A percentile compares a stretch with the other conserved stretches of the same genome.
These are phyloP conservation scores for Takashimella tepidaria DNA, from an alignment of 1,284 basidiomycete genomes.

Conservation along the genomic window DNA sequence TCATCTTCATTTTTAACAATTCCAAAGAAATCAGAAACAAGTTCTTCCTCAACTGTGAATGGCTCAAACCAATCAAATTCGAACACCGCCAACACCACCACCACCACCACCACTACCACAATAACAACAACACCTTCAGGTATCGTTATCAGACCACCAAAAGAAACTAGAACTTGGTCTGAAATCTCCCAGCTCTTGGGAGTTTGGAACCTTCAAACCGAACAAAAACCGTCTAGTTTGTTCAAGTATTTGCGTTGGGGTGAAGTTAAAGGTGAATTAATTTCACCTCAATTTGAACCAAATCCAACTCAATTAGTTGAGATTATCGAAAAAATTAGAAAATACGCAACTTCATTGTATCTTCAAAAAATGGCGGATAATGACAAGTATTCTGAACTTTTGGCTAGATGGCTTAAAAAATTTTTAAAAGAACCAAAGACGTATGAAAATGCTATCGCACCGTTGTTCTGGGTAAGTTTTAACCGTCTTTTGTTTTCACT, in stretches of 20 bases:
- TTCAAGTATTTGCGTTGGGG: slow-evolving; percentile 26
- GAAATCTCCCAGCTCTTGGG: too few relatives aligned
- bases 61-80: not conserved
- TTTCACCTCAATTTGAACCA: slow-evolving; percentile 17
- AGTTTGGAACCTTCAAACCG: not conserved
- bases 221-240: slow-evolving; percentile 16
- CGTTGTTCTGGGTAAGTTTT: slow-evolving; percentile 7
- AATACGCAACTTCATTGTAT: slow-evolving; percentile 22
- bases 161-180: too few relatives aligned
- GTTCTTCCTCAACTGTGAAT: too few relatives aligned
- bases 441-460: slow-evolving; percentile 26
- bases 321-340: slow-evolving; percentile 19
- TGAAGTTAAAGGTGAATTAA: slow-evolving; percentile 2
- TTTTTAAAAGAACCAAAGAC: slow-evolving; percentile 18
- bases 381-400: slow-evolving; percentile 16
- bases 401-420: slow-evolving; percentile 23
- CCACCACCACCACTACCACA: not conserved
- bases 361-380: slow-evolving; percentile 29
- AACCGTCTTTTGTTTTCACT: too few relatives aligned
- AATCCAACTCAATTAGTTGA: slow-evolving; percentile 21
- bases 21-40: too few relatives aligned
- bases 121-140: too few relatives aligned
- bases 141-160: too few relatives aligned
- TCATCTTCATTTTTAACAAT: too few relatives aligned
- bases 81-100: not conserved